Percentiles rank a stretch among this genome's conserved stretches.
These are phyloP conservation scores for Botrytis fragariae DNA, from an alignment of 2,329 filamentous ascomycete species.

Conservation along the genomic window DNA sequence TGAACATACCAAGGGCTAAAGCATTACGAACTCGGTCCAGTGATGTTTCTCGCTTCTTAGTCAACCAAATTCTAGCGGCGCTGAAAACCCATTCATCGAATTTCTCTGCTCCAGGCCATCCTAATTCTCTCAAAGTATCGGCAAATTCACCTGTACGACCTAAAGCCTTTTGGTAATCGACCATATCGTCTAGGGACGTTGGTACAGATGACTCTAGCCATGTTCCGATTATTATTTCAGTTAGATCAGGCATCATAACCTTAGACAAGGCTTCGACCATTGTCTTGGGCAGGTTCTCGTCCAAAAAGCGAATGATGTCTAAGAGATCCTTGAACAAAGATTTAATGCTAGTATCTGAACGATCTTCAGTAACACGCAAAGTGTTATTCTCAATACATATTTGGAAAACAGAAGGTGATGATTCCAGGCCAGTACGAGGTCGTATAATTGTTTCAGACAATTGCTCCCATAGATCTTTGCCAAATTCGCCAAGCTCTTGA, in stretches of 20 bases:
- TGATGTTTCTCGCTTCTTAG: constrained; percentile 75
- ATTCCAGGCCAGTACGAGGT: constrained; percentile 54
- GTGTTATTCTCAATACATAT: constrained; percentile 47
- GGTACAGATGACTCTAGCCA: constrained; percentile 81
- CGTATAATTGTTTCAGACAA: constrained; percentile 60
- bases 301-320: constrained; percentile 51
- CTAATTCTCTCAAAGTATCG: constrained; percentile 55
- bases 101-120: constrained; percentile 61
- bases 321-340: constrained; percentile 55
- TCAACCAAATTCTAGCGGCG: constrained; percentile 80
- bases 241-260: constrained; percentile 67
- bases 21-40: constrained; percentile 71
- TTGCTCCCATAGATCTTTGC: constrained; percentile 60
- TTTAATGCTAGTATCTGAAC: constrained; percentile 47
- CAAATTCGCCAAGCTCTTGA: constrained; percentile 59
- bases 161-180: constrained; percentile 69
- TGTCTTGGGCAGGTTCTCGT: constrained; percentile 51
- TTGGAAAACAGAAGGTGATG: constrained; percentile 37
- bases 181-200: constrained; percentile 67
- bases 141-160: constrained; percentile 64
- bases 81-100: constrained; percentile 78
- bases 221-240: constrained; percentile 63
- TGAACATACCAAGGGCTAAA: constrained; percentile 48
- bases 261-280: constrained; percentile 61
- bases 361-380: constrained; percentile 44